Base-by-base conservation (phyloP, 2,329 filamentous ascomycete genomes). In the Ophiognomonia clavigignenti-juglandacearum region DNA sequence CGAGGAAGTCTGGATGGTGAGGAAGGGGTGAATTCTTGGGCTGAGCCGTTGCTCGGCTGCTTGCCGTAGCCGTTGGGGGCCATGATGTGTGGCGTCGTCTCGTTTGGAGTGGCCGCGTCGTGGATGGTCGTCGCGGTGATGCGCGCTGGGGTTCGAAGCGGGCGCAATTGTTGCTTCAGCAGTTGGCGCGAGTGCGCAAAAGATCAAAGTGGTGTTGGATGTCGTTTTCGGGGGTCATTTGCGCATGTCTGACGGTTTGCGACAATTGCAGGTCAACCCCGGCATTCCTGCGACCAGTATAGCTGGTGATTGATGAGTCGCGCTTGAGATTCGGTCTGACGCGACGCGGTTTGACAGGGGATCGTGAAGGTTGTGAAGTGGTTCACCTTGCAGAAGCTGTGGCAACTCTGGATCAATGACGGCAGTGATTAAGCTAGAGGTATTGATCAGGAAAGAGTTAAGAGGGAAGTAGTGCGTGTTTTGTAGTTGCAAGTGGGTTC, bases 101-200 rank as follows among this genome's bases (percentile, higher is more conserved):
- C 40, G 41, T 20, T 40, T 45, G 34, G 11, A 36, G 18, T 36
- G 31, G 29, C 22, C 9, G n/a, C 14, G 16, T n/a, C n/a, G 32
- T 11, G 18, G 6, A 26, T 31, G 9, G 29, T 31, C 8, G 29
- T 35, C 20, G 47, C 14, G 8, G 36, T 40, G 7, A 24, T 8
- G 43, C 27, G 42, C 32, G 39, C 29, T 34, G 43, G 42, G 19
- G 37, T 14, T 35, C 29, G 27, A 29, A 34, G 16, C 29, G 54
- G 64, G 67, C 43, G 72, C 67, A 7, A 64, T 53, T 9, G 71
- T 55, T 55, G 42, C 53, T 49, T 36, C 56, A 57, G 23, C 54
- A 53, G 37, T 59, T 62, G 7, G 54, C 16, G 36, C 51, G 57
- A 18, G 55, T 53, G 7, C 53, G 51, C 36, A 55, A 40, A 10